Evolutionary conservation across 2,329 filamentous ascomycete genomes (phyloP).

Genomic region (Microdochium paspali): DNA sequence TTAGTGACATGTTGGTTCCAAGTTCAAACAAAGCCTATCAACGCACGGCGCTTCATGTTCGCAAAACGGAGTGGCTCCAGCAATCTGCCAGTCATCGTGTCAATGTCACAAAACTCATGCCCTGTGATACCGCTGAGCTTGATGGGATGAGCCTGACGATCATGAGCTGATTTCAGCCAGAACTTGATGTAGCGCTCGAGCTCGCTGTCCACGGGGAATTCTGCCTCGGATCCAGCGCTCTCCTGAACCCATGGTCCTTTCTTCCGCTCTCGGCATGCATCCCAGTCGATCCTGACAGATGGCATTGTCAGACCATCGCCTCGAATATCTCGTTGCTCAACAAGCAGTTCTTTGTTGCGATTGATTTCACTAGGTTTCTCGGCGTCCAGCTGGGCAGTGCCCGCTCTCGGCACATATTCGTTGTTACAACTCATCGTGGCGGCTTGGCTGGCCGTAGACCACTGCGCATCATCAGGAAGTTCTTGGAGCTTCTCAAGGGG

Average conservation of each 20-base stretch:
- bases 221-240: conserved; percentile 3
- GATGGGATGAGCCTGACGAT: not conserved
- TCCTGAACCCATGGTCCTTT: not conserved
- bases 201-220: conserved; percentile 4
- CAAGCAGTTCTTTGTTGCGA: too few relatives aligned
- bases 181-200: conserved; percentile 5
- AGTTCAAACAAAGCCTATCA: not conserved
- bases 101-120: conserved; percentile 23
- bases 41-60: conserved; percentile 13
- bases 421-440: too few relatives aligned
- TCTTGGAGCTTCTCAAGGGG: too few relatives aligned
- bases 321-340: not conserved
- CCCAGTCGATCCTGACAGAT: not conserved
- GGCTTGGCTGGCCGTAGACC: too few relatives aligned
- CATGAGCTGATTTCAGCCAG: conserved; percentile 8
- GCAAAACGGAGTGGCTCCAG: conserved; percentile 22
- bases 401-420: too few relatives aligned
- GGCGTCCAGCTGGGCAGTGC: too few relatives aligned
- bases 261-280: not conserved
- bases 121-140: conserved; percentile 1
- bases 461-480: too few relatives aligned
- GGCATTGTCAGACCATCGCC: not conserved
- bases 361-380: too few relatives aligned
- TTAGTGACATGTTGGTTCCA: conserved; percentile 1
- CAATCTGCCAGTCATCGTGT: conserved; percentile 25